These are phyloP conservation scores for Terana coerulea DNA, from an alignment of 768 basidiomycete species.

Conservation along the genomic window DNA sequence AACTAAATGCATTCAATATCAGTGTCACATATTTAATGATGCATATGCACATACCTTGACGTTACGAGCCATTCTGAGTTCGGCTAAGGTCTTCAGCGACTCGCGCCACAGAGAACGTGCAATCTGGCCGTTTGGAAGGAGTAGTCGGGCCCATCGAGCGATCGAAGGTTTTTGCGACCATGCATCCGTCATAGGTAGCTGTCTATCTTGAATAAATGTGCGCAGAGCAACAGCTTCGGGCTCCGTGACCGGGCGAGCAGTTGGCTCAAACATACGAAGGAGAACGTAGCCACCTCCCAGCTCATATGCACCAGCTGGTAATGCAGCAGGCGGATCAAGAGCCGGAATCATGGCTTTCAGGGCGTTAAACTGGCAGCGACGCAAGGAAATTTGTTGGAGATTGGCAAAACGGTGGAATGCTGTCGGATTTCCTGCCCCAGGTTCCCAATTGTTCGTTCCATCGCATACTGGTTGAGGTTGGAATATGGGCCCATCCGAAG, in stretches of 20 bases:
- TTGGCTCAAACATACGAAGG: slow-evolving; percentile 11
- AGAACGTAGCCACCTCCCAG: slow-evolving; percentile 24
- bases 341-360: slow-evolving; percentile 22
- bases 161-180: slow-evolving; percentile 1
- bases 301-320: slow-evolving; percentile 9
- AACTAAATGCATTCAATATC: neutral
- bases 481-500: slow-evolving; percentile 16
- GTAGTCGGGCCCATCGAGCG: slow-evolving; percentile 31
- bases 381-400: slow-evolving; percentile 18
- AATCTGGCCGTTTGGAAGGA: slow-evolving; percentile 36
- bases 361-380: slow-evolving; percentile 22
- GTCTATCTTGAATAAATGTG: neutral
- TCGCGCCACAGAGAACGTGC: slow-evolving; percentile 33
- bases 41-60: slow-evolving; percentile 27
- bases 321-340: slow-evolving; percentile 5
- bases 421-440: slow-evolving; percentile 24
- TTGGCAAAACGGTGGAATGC: slow-evolving; percentile 25
- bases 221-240: slow-evolving; percentile 2
- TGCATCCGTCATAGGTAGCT: neutral
- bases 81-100: slow-evolving; percentile 7
- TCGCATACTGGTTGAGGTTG: slow-evolving; percentile 17
- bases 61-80: slow-evolving; percentile 27
- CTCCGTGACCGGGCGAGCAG: neutral
- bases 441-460: slow-evolving; percentile 24
- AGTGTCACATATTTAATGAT: neutral